Evolutionary conservation across 164 flowering plant species (phyloP).

Genomic region (Tetracentron sinense): DNA sequence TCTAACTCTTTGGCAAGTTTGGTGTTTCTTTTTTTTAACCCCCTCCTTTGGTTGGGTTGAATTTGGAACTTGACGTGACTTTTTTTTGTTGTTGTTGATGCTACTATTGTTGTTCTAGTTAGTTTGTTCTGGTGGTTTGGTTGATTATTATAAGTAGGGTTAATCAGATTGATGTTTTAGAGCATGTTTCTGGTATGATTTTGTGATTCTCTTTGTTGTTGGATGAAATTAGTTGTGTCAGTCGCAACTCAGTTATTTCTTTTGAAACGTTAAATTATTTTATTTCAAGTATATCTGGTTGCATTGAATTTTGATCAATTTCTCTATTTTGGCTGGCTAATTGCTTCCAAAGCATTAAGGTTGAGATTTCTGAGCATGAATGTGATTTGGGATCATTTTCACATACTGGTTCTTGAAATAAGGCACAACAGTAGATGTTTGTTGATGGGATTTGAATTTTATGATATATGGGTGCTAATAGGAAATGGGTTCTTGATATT

Average conservation of each 20-base stretch:
- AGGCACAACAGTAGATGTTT: slow-evolving; percentile 3
- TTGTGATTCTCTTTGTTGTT: background rate
- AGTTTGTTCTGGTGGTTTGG: too few relatives aligned
- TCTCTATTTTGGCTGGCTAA: background rate
- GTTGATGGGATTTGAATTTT: background rate
- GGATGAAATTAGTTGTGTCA: background rate
- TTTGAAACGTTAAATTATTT: background rate
- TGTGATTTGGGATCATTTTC: background rate
- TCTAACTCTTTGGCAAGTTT: too few relatives aligned
- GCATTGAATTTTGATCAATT: background rate
- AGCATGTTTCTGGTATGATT: background rate
- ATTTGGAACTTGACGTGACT: too few relatives aligned
- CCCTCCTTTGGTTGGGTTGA: too few relatives aligned
- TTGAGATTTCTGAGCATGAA: slow-evolving; percentile 7
- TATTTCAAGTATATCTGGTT: too few relatives aligned
- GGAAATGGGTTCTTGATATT: background rate
- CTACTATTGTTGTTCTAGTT: too few relatives aligned
- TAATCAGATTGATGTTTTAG: background rate
- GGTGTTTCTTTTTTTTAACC: too few relatives aligned
- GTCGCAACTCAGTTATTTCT: background rate
- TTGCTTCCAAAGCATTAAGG: background rate
- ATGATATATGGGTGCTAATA: background rate
- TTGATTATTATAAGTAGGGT: too few relatives aligned
- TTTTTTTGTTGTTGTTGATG: too few relatives aligned
- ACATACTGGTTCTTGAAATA: background rate